Base-by-base conservation (phyloP, 345 rosid genomes). In the Carallia brachiata region DNA sequence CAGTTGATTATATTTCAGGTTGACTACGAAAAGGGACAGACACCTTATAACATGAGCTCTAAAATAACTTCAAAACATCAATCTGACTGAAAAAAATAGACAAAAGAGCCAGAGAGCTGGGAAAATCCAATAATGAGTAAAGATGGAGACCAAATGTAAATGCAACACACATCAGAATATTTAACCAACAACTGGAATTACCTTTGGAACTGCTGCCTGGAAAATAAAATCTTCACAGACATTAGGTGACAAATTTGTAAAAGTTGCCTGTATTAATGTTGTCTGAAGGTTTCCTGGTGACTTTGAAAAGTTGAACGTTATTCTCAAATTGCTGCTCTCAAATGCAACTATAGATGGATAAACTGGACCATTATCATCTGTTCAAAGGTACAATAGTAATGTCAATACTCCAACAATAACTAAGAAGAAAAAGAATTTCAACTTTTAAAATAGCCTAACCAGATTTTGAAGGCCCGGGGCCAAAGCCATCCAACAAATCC, bases 161-260 rank as follows among this genome's bases (percentile, higher is more conserved):
- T 36, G 28, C 13, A 62, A 18, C 1, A 40, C 12, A 17, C 17
- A 63, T 56, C 52, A 39, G 52, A 61, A 64, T 1, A 27, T 40
- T 61, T 55, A 37, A 72, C 52, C 27, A 69, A 62, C 53, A 68
- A 66, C 73, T 31, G 70, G 54, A 57, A 47, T 75, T 82, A 92
- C 97, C 99, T 95, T 95, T 36, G 99, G 99, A 74, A 95, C 99
- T 72, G 99, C 99, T 2, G 97, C 99, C 87, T 90, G 97, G 76
- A 95, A 95, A 72, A 87, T 73, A 79, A 95, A 95, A 82, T 92
- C 96, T 23, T 93, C 84, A 68, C 70, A 92, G 36, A 67, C 77
- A 79, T 83, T 79, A 36, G 87, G 73, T 61, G 97, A 87, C 82
- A 87, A 77, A 79, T 95, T 95, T 67, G 82, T 82, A 81, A 95